These are phyloP conservation scores for Scenedesmus sp. DNA, from an alignment of 163 green algal species.

Conservation along the genomic window DNA sequence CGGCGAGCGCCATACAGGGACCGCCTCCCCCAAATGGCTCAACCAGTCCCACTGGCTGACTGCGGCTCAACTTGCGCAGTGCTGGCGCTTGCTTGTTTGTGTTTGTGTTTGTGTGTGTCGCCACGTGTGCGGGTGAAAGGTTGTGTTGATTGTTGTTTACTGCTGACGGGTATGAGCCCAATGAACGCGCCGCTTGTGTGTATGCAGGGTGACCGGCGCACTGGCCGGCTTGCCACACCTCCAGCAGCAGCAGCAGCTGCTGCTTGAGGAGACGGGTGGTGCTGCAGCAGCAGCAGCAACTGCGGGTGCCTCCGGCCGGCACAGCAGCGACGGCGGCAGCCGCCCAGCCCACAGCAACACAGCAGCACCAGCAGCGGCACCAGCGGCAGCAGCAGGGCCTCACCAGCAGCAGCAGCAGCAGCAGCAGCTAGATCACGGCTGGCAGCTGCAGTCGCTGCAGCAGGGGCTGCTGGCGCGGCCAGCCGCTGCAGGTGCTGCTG, in stretches of 20 bases:
- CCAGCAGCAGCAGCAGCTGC: slow-evolving; percentile 37
- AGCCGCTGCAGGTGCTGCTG: background rate
- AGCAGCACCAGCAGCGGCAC: slow-evolving; percentile 22
- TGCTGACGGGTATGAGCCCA: no score
- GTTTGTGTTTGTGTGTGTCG: no score
- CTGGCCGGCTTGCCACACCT: background rate
- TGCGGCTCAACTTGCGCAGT: no score
- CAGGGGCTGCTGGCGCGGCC: background rate
- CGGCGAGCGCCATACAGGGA: no score
- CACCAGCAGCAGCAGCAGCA: slow-evolving; percentile 10
- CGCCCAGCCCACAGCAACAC: background rate
- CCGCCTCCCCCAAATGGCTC: no score
- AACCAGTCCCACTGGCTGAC: no score
- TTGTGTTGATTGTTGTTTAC: no score
- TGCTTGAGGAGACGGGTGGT: no score
- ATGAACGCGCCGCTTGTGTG: background rate
- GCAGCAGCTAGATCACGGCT: background rate
- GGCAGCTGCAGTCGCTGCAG: slow-evolving; percentile 2
- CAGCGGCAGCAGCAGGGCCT: background rate
- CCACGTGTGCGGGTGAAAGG: no score
- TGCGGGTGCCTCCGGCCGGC: background rate
- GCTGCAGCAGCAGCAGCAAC: slow-evolving; percentile 25
- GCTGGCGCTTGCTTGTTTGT: no score
- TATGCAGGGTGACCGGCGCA: slow-evolving; percentile 11
- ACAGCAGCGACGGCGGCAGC: slow-evolving; percentile 3